Conservation (phyloP, 2,329 filamentous ascomycete genomes). For the Knufia petricola region DNA sequence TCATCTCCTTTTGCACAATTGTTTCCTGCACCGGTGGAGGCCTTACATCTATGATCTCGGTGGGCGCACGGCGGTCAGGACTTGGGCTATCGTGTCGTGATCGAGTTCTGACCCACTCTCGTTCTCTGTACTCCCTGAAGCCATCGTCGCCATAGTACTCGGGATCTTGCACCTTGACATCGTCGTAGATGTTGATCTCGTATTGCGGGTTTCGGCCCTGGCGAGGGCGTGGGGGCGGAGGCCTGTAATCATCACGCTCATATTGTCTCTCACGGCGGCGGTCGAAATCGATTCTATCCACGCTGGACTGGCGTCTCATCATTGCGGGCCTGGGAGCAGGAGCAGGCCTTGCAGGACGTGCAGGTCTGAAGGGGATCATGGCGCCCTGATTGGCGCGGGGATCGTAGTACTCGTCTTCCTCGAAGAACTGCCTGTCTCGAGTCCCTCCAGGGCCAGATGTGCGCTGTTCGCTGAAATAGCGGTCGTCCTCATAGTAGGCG, state of each 20-base stretch:
- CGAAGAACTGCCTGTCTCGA: conserved; percentile 30
- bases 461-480: conserved; percentile 31
- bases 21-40: conserved; percentile 62
- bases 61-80: conserved; percentile 18
- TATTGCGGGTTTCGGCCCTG: conserved; percentile 45
- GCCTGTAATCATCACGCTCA: conserved; percentile 27
- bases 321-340: conserved; percentile 55
- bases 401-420: conserved; percentile 29
- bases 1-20: conserved; percentile 40
- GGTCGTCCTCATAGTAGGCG: conserved; percentile 32
- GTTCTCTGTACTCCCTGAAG: conserved; percentile 56
- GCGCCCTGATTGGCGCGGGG: conserved; percentile 39
- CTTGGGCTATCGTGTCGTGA: conserved; percentile 25
- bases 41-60: conserved; percentile 28
- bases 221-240: conserved; percentile 38
- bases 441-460: conserved; percentile 35
- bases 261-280: conserved; percentile 45
- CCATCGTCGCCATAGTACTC: conserved; percentile 64
- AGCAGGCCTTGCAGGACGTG: conserved; percentile 45
- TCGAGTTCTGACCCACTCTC: conserved; percentile 45
- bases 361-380: conserved; percentile 47
- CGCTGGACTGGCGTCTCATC: conserved; percentile 72
- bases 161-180: conserved; percentile 58
- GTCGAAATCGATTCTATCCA: conserved; percentile 80
- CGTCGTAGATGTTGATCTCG: conserved; percentile 51